A percentile compares a stretch with the other conserved stretches of the same genome.
These are phyloP conservation scores for Orbilia ellipsospora DNA, from an alignment of 2,329 filamentous ascomycete genomes.

Conservation along the genomic window DNA sequence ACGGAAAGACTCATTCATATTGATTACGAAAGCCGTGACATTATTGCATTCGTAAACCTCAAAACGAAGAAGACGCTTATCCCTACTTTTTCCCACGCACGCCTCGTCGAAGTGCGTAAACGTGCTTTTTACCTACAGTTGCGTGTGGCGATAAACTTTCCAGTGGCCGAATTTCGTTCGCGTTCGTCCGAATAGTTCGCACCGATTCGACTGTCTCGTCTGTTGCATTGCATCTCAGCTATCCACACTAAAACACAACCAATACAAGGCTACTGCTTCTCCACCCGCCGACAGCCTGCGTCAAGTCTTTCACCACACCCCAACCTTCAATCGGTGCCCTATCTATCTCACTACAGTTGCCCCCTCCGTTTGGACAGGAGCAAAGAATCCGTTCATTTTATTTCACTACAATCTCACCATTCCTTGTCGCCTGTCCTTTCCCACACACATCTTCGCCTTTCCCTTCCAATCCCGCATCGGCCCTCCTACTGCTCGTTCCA, in stretches of 20 bases:
- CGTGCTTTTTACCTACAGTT: background rate
- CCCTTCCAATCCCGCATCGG: slow-evolving; percentile 53
- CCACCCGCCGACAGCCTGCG: slow-evolving; percentile 11
- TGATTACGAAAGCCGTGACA: background rate
- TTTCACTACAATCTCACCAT: slow-evolving; percentile 9
- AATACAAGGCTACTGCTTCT: slow-evolving; percentile 19
- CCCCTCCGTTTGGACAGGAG: slow-evolving; percentile 11
- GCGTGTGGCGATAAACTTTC: slow-evolving; percentile 45
- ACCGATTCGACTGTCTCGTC: background rate
- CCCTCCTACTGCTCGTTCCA: slow-evolving; percentile 36
- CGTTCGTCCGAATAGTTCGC: too few relatives aligned
- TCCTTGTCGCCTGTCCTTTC: slow-evolving; percentile 12
- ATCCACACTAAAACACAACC: slow-evolving; percentile 16
- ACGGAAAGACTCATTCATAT: background rate
- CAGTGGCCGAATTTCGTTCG: too few relatives aligned
- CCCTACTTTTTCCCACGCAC: too few relatives aligned
- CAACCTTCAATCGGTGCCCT: slow-evolving; percentile 7
- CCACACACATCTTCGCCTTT: slow-evolving; percentile 30
- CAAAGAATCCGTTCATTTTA: slow-evolving; percentile 35
- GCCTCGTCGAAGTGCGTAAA: too few relatives aligned
- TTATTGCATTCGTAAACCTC: background rate
- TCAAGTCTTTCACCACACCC: slow-evolving; percentile 7
- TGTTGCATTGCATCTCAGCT: slow-evolving; percentile 40
- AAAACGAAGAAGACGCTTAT: too few relatives aligned
- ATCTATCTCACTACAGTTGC: slow-evolving; percentile 14